These are phyloP conservation scores for Podosphaera xanthii DNA, from an alignment of 2,329 filamentous ascomycete species.

Conservation along the genomic window DNA sequence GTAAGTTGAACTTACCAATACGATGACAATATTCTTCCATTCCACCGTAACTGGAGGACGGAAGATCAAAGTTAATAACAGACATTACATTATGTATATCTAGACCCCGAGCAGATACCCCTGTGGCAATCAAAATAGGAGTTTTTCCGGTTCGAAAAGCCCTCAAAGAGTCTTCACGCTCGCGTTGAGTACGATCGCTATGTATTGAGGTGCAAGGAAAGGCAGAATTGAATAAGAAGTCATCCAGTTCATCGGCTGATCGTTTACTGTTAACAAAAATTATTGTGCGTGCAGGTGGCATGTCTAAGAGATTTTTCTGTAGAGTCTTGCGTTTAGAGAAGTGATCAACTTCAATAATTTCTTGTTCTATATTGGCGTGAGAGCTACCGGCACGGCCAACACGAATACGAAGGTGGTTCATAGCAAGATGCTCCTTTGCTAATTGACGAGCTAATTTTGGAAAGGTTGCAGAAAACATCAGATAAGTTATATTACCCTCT, in stretches of 20 bases:
- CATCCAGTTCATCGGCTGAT: slow-evolving; percentile 63
- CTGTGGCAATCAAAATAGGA: slow-evolving; percentile 70
- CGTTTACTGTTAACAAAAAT: slow-evolving; percentile 75
- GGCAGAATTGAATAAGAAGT: slow-evolving; percentile 59
- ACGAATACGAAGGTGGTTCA: slow-evolving; percentile 55
- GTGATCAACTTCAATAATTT: slow-evolving; percentile 43
- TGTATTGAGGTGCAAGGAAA: slow-evolving; percentile 80
- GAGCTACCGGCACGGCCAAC: slow-evolving; percentile 73
- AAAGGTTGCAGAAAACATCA: slow-evolving; percentile 93
- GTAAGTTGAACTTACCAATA: slow-evolving; percentile 39
- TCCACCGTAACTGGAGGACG: slow-evolving; percentile 50
- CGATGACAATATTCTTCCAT: slow-evolving; percentile 88
- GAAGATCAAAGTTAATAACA: slow-evolving; percentile 85
- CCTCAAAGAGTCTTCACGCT: slow-evolving; percentile 80
- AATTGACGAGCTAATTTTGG: slow-evolving; percentile 56
- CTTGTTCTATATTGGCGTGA: slow-evolving; percentile 63
- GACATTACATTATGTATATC: slow-evolving; percentile 74
- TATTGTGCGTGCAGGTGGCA: slow-evolving; percentile 54
- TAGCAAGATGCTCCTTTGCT: slow-evolving; percentile 51
- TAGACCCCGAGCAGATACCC: slow-evolving; percentile 67
- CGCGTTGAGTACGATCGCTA: slow-evolving; percentile 61
- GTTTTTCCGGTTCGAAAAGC: slow-evolving; percentile 52
- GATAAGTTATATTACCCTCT: slow-evolving; percentile 41
- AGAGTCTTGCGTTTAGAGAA: slow-evolving; percentile 46
- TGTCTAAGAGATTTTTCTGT: slow-evolving; percentile 46